Conservation (phyloP, 106 monocot species). For the Chionographis japonica region DNA sequence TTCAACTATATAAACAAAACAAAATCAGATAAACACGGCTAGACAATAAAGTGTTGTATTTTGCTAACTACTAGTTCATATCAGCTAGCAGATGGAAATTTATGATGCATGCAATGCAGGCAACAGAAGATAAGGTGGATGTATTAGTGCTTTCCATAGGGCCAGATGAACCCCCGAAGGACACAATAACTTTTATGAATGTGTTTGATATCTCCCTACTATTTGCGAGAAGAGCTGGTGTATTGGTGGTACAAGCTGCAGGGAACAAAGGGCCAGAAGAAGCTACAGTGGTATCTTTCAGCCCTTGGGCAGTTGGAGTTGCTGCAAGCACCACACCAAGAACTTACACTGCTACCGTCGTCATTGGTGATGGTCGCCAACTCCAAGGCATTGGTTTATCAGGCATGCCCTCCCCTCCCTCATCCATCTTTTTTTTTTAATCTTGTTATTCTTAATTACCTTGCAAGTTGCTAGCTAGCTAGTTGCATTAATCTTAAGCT, state of each 20-base stretch:
- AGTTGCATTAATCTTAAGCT: too few species aligned
- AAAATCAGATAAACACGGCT: too few species aligned
- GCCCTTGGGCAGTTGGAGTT: conserved; percentile 67
- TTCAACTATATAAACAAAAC: too few species aligned
- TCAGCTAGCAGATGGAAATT: too few species aligned
- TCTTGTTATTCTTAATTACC: not conserved
- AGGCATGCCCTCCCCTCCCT: conserved; percentile 17
- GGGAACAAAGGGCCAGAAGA: conserved; percentile 66
- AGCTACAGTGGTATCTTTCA: conserved; percentile 53
- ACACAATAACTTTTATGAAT: conserved; percentile 37
- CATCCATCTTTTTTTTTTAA: too few species aligned
- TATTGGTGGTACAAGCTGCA: conserved; percentile 78
- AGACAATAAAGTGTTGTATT: too few species aligned
- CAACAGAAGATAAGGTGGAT: conserved; percentile 62
- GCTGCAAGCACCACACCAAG: conserved; percentile 57
- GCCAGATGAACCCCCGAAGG: conserved; percentile 47
- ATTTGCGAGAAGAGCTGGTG: conserved; percentile 51
- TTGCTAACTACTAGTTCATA: too few species aligned
- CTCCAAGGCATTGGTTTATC: conserved; percentile 59
- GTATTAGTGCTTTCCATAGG: conserved; percentile 66
- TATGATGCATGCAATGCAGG: conserved; percentile 18
- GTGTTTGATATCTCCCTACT: conserved; percentile 50
- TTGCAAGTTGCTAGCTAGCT: too few species aligned
- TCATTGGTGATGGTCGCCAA: conserved; percentile 23
- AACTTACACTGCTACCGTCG: conserved; percentile 26